These are phyloP conservation scores for Claviceps monticola DNA, from an alignment of 2,329 filamentous ascomycete genomes.

Conservation along the genomic window DNA sequence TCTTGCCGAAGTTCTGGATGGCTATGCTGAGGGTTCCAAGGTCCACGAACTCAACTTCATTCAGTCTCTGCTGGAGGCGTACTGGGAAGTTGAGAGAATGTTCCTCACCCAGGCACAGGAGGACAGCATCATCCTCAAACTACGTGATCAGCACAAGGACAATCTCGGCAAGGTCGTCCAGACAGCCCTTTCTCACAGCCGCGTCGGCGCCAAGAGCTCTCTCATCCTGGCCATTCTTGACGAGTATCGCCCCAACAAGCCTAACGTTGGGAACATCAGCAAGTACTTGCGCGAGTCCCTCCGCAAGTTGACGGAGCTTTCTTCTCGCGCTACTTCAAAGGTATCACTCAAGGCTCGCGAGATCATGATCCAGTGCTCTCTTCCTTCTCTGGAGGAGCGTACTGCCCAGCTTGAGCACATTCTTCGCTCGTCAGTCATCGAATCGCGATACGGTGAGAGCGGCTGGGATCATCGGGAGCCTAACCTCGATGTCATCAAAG, in stretches of 20 bases:
- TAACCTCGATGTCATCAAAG: constrained; percentile 80
- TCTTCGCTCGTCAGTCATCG: constrained; percentile 82
- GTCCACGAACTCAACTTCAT: constrained; percentile 78
- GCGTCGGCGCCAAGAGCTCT: constrained; percentile 86
- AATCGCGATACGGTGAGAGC: constrained; percentile 94
- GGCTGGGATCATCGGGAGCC: constrained; percentile 95
- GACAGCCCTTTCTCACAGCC: constrained; percentile 84
- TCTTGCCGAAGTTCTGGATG: constrained; percentile 60
- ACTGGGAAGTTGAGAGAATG: constrained; percentile 69
- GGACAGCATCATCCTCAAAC: constrained; percentile 83
- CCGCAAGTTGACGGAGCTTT: constrained; percentile 78
- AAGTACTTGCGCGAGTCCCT: constrained; percentile 77
- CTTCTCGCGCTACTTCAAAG: constrained; percentile 69
- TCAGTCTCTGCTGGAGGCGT: constrained; percentile 63
- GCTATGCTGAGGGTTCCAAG: constrained; percentile 81
- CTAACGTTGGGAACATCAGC: constrained; percentile 72
- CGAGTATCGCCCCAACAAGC: constrained; percentile 89
- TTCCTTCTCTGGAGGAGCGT: constrained; percentile 91
- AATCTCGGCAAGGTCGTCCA: constrained; percentile 75
- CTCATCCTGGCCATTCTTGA: constrained; percentile 83
- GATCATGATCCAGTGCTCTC: constrained; percentile 90
- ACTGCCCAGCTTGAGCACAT: constrained; percentile 98
- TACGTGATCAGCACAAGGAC: constrained; percentile 94
- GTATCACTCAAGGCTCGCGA: constrained; percentile 94
- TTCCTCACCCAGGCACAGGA: constrained; percentile 84